These are phyloP conservation scores for Solanum rostratum DNA, from an alignment of 257 asterid species.

Conservation along the genomic window DNA sequence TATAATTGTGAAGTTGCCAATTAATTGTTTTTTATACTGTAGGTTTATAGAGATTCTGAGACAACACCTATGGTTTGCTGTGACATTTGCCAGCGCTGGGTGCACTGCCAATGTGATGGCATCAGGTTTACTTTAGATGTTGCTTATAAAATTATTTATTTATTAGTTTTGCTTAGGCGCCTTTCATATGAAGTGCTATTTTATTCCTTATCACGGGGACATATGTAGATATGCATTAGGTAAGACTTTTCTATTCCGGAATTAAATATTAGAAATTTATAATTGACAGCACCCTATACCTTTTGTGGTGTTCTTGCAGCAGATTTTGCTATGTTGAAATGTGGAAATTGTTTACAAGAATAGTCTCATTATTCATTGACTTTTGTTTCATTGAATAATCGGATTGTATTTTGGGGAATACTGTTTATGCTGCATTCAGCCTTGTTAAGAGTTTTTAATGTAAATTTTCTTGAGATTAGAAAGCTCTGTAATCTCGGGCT, in stretches of 20 bases:
- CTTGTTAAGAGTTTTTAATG: neutral
- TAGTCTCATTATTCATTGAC: neutral
- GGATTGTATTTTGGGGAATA: neutral
- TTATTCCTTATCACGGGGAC: neutral
- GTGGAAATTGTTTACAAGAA: neutral
- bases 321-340: neutral
- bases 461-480: neutral
- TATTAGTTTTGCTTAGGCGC: neutral
- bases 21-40: conserved; percentile 19
- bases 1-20: neutral
- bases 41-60: conserved; percentile 99
- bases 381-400: neutral
- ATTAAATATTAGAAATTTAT: neutral
- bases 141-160: neutral
- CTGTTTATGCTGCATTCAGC: neutral
- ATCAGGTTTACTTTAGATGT: conserved; percentile 50
- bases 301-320: neutral
- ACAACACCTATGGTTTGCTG: conserved; percentile 99
- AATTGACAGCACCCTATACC: neutral
- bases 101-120: conserved; percentile 95
- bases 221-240: neutral
- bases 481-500: neutral
- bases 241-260: neutral
- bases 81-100: conserved; percentile 96
- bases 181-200: neutral